These are phyloP conservation scores for Pterocarpus santalinus DNA, from an alignment of 306 rosid genomes.

Conservation along the genomic window DNA sequence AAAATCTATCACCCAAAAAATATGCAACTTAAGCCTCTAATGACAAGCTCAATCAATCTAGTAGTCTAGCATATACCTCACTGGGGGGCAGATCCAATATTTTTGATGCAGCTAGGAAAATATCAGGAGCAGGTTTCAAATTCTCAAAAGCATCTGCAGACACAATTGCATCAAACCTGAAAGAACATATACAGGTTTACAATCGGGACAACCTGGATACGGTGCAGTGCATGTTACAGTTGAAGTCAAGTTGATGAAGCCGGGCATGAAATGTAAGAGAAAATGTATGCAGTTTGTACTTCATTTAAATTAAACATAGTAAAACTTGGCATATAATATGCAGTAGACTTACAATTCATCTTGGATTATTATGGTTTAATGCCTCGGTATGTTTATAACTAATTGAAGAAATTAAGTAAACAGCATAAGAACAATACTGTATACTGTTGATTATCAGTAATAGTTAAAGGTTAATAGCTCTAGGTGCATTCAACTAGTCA, in stretches of 20 bases:
- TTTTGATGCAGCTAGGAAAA: slow-evolving; percentile 89
- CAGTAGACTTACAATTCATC: slow-evolving; percentile 20
- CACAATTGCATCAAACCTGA: slow-evolving; percentile 94
- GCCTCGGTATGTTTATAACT: background rate
- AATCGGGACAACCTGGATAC: slow-evolving; percentile 31
- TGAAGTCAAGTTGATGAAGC: slow-evolving; percentile 34
- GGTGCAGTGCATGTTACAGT: background rate
- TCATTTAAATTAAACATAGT: slow-evolving; percentile 9
- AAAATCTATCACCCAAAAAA: slow-evolving; percentile 24
- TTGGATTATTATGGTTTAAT: slow-evolving; percentile 36
- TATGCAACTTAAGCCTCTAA: slow-evolving; percentile 22
- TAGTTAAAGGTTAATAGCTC: slow-evolving; percentile 34
- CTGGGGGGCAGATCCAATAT: slow-evolving; percentile 73
- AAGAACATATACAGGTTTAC: slow-evolving; percentile 43
- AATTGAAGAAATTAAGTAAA: slow-evolving; percentile 20
- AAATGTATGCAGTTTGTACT: slow-evolving; percentile 11
- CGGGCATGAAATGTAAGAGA: slow-evolving; percentile 26
- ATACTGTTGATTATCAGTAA: slow-evolving; percentile 19
- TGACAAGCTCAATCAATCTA: slow-evolving; percentile 35
- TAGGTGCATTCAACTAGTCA: slow-evolving; percentile 35
- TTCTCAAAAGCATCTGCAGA: slow-evolving; percentile 99
- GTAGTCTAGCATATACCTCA: slow-evolving; percentile 63
- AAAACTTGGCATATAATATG: slow-evolving; percentile 33
- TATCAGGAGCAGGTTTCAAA: slow-evolving; percentile 98
- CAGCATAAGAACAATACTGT: background rate